Conservation (phyloP, 495 filamentous ascomycete species). For the Mytilinidion resinicola region DNA sequence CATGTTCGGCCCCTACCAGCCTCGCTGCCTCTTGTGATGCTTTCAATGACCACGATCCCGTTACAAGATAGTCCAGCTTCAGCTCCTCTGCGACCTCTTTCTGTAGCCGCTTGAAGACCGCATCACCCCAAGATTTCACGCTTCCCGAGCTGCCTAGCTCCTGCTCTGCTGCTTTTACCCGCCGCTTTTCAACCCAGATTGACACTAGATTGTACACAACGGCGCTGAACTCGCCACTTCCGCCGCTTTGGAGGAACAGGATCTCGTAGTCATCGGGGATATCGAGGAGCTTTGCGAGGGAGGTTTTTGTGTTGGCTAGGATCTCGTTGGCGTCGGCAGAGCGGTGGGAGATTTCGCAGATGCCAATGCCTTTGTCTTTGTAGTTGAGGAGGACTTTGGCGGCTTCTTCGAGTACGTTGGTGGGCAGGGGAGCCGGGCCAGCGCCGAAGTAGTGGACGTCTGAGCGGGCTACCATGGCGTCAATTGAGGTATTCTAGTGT, state of each 20-base stretch:
- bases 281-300: constrained; percentile 52
- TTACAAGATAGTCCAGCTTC: constrained; percentile 83
- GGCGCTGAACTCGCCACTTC: constrained; percentile 75
- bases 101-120: constrained; percentile 53
- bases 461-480: constrained; percentile 49
- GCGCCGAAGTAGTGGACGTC: constrained; percentile 78
- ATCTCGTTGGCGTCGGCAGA: constrained; percentile 58
- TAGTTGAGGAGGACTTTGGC: constrained; percentile 74
- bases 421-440: constrained; percentile 78
- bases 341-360: constrained; percentile 86
- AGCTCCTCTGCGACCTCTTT: constrained; percentile 59
- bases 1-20: constrained; percentile 66
- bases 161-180: constrained; percentile 36
- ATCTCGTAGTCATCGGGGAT: constrained; percentile 72
- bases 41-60: constrained; percentile 89
- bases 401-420: constrained; percentile 65
- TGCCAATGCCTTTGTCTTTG: constrained; percentile 69
- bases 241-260: constrained; percentile 77
- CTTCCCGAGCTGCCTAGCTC: constrained; percentile 26
- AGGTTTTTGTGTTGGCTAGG: constrained; percentile 33
- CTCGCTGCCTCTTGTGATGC: constrained; percentile 78
- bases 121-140: constrained; percentile 38
- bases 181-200: constrained; percentile 67
- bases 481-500: not conserved
- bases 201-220: constrained; percentile 73